Conservation (phyloP, 2,329 filamentous ascomycete species). For the Colletotrichum tabaci region DNA sequence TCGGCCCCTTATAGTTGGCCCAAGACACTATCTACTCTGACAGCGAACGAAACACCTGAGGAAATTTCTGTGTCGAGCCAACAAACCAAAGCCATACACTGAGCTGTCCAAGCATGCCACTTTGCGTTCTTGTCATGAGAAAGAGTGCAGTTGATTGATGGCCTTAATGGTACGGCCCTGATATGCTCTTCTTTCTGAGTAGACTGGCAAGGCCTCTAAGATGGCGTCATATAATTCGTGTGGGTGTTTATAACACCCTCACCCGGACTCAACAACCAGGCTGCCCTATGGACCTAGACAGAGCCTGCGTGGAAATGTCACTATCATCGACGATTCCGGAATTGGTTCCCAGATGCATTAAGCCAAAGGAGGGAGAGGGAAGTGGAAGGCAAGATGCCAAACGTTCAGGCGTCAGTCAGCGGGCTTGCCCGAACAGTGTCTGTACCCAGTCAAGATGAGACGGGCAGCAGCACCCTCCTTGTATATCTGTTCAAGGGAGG, state of each 20-base stretch:
- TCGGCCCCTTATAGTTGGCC: too few relatives aligned
- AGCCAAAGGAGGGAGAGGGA: background rate
- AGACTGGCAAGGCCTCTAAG: background rate
- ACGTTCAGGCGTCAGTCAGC: background rate
- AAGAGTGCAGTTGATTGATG: too few relatives aligned
- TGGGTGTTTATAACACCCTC: background rate
- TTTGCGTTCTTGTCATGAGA: background rate
- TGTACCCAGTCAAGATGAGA: background rate
- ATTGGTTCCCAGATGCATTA: background rate
- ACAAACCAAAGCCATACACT: too few relatives aligned
- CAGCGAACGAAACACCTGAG: too few relatives aligned
- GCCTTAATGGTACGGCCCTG: background rate
- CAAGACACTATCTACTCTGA: too few relatives aligned
- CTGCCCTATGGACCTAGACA: background rate
- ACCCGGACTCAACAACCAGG: background rate
- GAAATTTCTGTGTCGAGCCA: too few relatives aligned
- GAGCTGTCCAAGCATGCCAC: background rate
- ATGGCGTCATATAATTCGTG: background rate
- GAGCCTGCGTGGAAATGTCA: background rate
- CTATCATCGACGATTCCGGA: too few relatives aligned
- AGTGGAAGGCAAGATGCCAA: background rate
- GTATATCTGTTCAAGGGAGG: background rate
- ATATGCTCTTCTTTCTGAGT: background rate
- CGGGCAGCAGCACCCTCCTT: background rate
- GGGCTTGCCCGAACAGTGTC: background rate